These are phyloP conservation scores for Hypocrella siamensis DNA, from an alignment of 2,329 filamentous ascomycete species.

Conservation along the genomic window DNA sequence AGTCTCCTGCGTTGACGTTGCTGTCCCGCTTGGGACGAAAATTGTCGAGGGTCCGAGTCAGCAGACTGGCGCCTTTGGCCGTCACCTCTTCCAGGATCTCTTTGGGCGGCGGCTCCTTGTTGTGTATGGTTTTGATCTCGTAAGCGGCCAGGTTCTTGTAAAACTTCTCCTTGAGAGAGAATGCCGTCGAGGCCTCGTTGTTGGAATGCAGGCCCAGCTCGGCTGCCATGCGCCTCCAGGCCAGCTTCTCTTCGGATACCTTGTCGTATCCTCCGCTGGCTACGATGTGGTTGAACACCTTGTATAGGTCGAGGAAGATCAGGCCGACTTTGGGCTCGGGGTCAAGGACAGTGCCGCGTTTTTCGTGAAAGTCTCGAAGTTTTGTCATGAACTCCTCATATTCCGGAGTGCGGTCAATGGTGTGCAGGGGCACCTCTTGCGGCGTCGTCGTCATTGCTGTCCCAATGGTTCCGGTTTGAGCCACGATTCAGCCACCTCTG, in stretches of 20 bases:
- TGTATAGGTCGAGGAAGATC: slow-evolving; percentile 60
- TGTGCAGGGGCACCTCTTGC: slow-evolving; percentile 21
- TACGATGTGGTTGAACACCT: slow-evolving; percentile 64
- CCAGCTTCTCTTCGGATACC: slow-evolving; percentile 67
- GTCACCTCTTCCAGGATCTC: slow-evolving; percentile 81
- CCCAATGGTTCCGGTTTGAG: slow-evolving; percentile 1
- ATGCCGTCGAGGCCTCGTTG: slow-evolving; percentile 71
- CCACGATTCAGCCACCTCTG: too few species aligned
- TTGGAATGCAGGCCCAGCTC: slow-evolving; percentile 60
- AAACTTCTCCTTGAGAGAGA: slow-evolving; percentile 74
- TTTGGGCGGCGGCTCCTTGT: slow-evolving; percentile 69
- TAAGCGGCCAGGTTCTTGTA: slow-evolving; percentile 82
- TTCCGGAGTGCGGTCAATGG: slow-evolving; percentile 48
- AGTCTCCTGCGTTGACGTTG: slow-evolving; percentile 37
- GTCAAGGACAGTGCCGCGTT: slow-evolving; percentile 66
- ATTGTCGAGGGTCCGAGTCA: slow-evolving; percentile 66
- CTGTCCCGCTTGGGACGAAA: slow-evolving; percentile 36
- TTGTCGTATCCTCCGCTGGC: slow-evolving; percentile 74
- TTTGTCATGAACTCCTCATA: slow-evolving; percentile 67
- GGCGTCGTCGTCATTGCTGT: slow-evolving; percentile 10
- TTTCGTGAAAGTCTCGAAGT: slow-evolving; percentile 57
- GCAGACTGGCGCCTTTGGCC: slow-evolving; percentile 67
- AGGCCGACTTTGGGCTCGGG: slow-evolving; percentile 67
- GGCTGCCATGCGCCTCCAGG: slow-evolving; percentile 66
- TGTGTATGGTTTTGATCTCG: slow-evolving; percentile 65